Percentiles rank a stretch among this genome's conserved stretches.
phyloP scores from a whole-genome alignment of 2,329 filamentous ascomycete genomes.

The Colletotrichum tamarilloi region DNA sequence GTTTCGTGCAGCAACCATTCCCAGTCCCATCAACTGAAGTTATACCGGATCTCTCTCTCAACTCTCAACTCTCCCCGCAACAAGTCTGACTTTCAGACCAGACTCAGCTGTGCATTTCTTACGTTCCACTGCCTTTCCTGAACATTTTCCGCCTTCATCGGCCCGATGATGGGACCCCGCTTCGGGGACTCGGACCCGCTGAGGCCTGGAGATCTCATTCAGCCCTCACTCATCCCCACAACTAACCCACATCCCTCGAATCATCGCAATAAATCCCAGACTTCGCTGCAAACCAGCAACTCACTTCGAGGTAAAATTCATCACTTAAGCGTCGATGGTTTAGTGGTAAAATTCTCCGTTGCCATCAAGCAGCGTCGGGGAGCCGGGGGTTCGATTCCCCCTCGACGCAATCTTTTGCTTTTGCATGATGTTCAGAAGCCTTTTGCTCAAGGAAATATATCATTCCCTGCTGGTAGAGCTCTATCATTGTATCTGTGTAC shows the following conservation, averaged over 20 bases:
- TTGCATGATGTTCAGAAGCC: background rate
- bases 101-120: background rate
- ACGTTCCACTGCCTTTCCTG: background rate
- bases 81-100: background rate
- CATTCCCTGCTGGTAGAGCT: background rate
- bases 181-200: background rate
- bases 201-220: background rate
- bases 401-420: background rate
- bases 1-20: background rate
- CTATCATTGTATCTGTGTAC: background rate
- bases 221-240: background rate
- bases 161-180: background rate
- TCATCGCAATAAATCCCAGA: background rate
- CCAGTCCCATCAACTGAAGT: background rate
- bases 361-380: slow-evolving; percentile 15
- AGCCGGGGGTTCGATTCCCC: slow-evolving; percentile 23
- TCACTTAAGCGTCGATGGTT: background rate
- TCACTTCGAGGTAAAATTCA: no score
- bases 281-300: rapidly evolving
- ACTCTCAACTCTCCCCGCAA: background rate
- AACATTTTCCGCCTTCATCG: background rate
- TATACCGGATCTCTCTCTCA: background rate
- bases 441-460: background rate
- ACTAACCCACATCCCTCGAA: background rate
- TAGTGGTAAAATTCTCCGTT: slow-evolving; percentile 25